Evolutionary conservation across 2,329 filamentous ascomycete genomes (phyloP).

Genomic region (Tothia fuscella): DNA sequence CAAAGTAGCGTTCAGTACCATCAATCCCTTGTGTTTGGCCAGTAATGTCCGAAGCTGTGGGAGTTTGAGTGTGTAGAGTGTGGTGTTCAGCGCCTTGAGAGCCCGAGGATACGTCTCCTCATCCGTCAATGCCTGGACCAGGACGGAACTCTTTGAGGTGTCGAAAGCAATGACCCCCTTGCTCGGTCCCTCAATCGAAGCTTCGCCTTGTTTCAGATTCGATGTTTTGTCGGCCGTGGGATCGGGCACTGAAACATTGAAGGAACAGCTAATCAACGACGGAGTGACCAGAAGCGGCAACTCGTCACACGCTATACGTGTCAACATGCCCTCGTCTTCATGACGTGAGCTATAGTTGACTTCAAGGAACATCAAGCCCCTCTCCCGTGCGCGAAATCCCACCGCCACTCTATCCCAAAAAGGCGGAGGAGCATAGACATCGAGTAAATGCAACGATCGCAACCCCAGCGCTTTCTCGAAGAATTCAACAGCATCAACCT

Average conservation of each 20-base stretch:
- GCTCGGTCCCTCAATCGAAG: slow-evolving; percentile 16
- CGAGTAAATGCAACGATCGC: slow-evolving; percentile 34
- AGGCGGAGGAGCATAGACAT: slow-evolving; percentile 31
- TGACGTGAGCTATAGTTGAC: slow-evolving; percentile 36
- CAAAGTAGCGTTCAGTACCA: slow-evolving; percentile 28
- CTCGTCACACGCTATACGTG: slow-evolving; percentile 27
- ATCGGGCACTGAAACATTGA: slow-evolving; percentile 27
- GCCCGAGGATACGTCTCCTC: slow-evolving; percentile 22
- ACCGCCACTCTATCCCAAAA: slow-evolving; percentile 26
- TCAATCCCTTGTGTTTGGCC: slow-evolving; percentile 24
- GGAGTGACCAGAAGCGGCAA: slow-evolving; percentile 25
- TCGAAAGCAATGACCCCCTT: slow-evolving; percentile 23
- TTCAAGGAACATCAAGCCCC: slow-evolving; percentile 32
- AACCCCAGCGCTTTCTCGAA: slow-evolving; percentile 27
- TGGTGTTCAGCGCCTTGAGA: slow-evolving; percentile 27
- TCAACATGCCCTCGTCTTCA: slow-evolving; percentile 31
- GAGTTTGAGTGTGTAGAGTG: slow-evolving; percentile 29
- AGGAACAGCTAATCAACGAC: slow-evolving; percentile 25
- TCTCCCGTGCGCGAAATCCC: slow-evolving; percentile 14
- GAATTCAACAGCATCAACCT: slow-evolving; percentile 29
- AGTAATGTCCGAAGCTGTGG: slow-evolving; percentile 25
- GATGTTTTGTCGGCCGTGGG: slow-evolving; percentile 16
- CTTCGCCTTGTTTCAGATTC: slow-evolving; percentile 10
- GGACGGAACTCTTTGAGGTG: slow-evolving; percentile 7
- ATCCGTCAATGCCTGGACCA: slow-evolving; percentile 24